Conservation (phyloP, 2,329 filamentous ascomycete genomes). For the Gremmenia infestans region DNA sequence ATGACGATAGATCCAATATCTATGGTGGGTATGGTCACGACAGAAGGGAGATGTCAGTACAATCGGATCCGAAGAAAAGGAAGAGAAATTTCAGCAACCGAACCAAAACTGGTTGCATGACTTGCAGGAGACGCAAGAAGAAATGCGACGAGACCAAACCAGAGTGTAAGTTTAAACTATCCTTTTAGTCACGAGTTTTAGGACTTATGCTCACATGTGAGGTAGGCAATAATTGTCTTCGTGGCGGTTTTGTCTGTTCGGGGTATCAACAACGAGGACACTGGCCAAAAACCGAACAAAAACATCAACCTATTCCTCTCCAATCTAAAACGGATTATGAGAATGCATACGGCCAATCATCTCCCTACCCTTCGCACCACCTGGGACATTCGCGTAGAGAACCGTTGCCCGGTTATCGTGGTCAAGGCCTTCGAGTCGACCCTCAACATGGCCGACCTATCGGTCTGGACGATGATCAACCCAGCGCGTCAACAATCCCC, state of each 20-base stretch:
- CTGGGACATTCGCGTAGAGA: slow-evolving; percentile 42
- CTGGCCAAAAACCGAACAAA: slow-evolving; percentile 73
- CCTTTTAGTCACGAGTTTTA: slow-evolving; percentile 1
- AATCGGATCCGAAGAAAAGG: slow-evolving; percentile 62
- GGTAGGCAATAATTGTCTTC: slow-evolving; percentile 79
- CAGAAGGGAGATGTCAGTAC: slow-evolving; percentile 35
- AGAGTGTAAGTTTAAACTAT: slow-evolving; percentile 61
- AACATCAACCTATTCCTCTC: slow-evolving; percentile 65
- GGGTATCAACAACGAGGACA: slow-evolving; percentile 78
- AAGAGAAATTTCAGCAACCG: slow-evolving; percentile 88
- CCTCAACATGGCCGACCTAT: slow-evolving; percentile 52
- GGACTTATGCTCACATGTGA: slow-evolving; percentile 6
- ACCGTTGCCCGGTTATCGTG: slow-evolving; percentile 54
- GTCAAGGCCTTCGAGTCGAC: slow-evolving; percentile 57
- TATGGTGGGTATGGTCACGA: slow-evolving; percentile 33
- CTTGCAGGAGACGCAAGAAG: slow-evolving; percentile 89
- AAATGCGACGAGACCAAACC: slow-evolving; percentile 96
- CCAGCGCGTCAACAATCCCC: slow-evolving; percentile 53
- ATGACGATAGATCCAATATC: slow-evolving; percentile 34
- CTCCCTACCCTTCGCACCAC: slow-evolving; percentile 43
- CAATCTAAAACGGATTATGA: slow-evolving; percentile 72
- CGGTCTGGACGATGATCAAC: slow-evolving; percentile 52
- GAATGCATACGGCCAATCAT: slow-evolving; percentile 52
- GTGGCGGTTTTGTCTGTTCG: slow-evolving; percentile 84
- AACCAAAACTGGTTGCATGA: slow-evolving; percentile 93